Base-by-base conservation (phyloP, 345 rosid genomes). In the Lepidium sativum region DNA sequence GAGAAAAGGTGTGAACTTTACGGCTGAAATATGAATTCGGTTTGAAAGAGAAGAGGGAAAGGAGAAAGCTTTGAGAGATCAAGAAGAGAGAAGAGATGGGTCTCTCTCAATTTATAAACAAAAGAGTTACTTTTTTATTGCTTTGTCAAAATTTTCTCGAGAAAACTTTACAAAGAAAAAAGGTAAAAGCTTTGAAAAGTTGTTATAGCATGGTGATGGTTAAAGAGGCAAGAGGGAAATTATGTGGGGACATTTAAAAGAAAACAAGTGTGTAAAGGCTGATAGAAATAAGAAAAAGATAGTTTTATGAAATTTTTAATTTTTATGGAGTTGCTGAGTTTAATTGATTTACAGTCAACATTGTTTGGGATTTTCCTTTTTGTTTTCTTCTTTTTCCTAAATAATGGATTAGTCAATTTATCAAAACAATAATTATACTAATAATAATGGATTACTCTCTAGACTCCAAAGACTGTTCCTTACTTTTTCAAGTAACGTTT, bases 281-380 rank as follows among this genome's bases (percentile, higher is more conserved):
- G 9, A 11, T 20, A 27, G 9, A 38, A 31, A 34, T 4, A 63
- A 4, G 5, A n/a, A 20, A 50, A 21, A 34, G 21, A 20, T 41
- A 54, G 34, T 47, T 4, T 18, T 51, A 37, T 44, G 65, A 15
- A 44, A 43, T 45, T 4, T 42, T 51, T 39, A 32, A 15, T 53
- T n/a, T 11, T 64, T 16, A 41, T 56, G 71, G 47, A 44, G 71
- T 57, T 58, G 67, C 67, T 64, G 69, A 58, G 50, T 32, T 56
- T 52, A 58, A 75, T 77, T 70, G 75, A 75, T 37, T 73, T 50
- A 64, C 83, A 71, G 81, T 75, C 14, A 54, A 52, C 10, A 27
- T 58, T 78, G 61, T 68, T 23, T 35, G 67, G 29, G 57, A 25
- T n/a, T 58, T 64, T 61, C 55, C 42, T 25, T 50, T 33, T 67